phyloP scores from a whole-genome alignment of 345 rosid genomes.

The Eucalyptus pauciflora region DNA sequence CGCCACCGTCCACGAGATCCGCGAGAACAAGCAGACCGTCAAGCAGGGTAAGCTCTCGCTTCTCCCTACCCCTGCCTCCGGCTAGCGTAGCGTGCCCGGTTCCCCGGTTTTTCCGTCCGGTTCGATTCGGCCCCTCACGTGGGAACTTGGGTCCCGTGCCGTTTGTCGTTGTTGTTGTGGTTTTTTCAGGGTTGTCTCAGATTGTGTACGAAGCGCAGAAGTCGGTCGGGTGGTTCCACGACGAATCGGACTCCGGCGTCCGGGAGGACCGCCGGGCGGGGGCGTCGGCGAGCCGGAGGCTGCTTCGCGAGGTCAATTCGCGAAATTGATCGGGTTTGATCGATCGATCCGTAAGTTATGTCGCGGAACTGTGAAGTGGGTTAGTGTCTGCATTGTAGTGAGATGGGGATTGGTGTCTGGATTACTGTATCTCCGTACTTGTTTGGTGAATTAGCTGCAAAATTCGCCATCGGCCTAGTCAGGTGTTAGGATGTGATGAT shows the following conservation, averaged over 20 bases:
- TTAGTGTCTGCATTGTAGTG: background rate
- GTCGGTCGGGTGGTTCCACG: conserved; percentile 72
- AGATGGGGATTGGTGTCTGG: background rate
- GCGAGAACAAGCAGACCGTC: conserved; percentile 72
- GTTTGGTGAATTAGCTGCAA: background rate
- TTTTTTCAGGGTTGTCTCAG: conserved; percentile 42
- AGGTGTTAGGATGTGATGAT: background rate
- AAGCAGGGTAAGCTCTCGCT: conserved; percentile 30
- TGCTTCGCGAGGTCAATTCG: conserved; percentile 8
- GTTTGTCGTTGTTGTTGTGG: background rate
- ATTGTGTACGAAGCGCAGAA: conserved; percentile 67
- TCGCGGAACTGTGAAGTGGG: background rate
- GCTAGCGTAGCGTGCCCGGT: background rate
- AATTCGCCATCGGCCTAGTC: background rate
- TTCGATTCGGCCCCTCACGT: background rate
- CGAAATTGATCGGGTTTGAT: background rate
- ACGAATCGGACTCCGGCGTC: conserved; percentile 46
- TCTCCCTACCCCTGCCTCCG: background rate
- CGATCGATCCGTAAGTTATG: background rate
- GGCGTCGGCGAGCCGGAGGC: conserved; percentile 16
- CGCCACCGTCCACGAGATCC: conserved; percentile 83
- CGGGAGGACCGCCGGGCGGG: conserved; percentile 4
- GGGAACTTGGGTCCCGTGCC: background rate
- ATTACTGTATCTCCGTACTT: background rate
- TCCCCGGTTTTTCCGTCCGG: background rate